Evolutionary conservation across 2,329 filamentous ascomycete species (phyloP), one percentile per base, ranked within the genome.

Genomic region (Aureobasidium sp.): DNA sequence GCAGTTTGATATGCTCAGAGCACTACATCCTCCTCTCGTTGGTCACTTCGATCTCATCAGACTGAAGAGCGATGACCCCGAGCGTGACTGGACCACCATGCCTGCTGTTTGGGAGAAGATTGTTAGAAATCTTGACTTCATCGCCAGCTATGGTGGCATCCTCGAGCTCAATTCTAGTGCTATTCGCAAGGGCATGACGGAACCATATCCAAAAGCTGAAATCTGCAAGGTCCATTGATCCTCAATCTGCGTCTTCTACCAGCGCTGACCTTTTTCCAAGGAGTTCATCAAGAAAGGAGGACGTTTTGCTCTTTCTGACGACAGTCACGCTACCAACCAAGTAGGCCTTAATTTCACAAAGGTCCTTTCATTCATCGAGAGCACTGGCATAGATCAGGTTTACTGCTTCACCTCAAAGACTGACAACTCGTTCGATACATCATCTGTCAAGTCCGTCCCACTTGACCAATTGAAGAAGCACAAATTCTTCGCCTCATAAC

Each of bases 21-120:
- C 79, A 6, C 69, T 95, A 58, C 73, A 74, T 60, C 93, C 93
- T 27, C 80, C 80, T 6, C 78, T 98, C 11, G 85, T 98, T 3
- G 93, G 90, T 0, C 93, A 98, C 71, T 95, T 98, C 66, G 93
- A 98, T 70, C 79, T 98, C 17, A 85, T 97, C 52, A 77, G 91
- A 11, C 72, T 98, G 58, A 77, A 93, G 66, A 90, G 86, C 61
- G 78, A 81, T 54, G 76, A 86, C 17, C 84, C 86, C 0, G 79
- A 79, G 44, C 68, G 78, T 34, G 81, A 83, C 58, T 74, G 89
- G 55, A 72, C 72, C 34, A 65, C 65, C 24, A 45, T 55, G 45
- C 44, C 44, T 27, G 22, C 24, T n/a, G 86, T 95, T 0, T 97
- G 91, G 91, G 70, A 76, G 47, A 81, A 75, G 63, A 79, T 94